phyloP scores from a whole-genome alignment of 2,329 filamentous ascomycete species.

The Aspergillus floridensis region DNA sequence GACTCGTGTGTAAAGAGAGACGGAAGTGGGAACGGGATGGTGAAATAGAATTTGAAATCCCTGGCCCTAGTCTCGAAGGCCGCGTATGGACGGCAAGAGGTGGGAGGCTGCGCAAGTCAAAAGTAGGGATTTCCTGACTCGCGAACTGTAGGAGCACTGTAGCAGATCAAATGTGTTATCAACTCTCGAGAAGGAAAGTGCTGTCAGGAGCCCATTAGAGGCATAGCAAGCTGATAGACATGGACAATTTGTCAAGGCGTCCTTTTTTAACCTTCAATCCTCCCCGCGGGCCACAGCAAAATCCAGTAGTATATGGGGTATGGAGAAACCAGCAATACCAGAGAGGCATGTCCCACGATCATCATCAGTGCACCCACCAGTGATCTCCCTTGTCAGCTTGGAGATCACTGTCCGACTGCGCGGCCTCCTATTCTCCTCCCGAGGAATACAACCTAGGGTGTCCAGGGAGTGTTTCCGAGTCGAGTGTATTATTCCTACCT shows the following conservation, averaged over 20 bases:
- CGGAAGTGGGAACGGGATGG: background rate
- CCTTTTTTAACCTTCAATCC: background rate
- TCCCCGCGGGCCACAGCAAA: background rate
- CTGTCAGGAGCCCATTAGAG: background rate
- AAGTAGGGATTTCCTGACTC: no score
- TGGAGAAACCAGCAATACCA: background rate
- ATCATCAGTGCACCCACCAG: slow-evolving; percentile 1
- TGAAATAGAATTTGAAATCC: background rate
- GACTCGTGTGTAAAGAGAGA: background rate
- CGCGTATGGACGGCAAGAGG: background rate
- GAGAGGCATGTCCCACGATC: background rate
- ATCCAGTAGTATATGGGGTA: slow-evolving; percentile 6
- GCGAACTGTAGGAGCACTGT: background rate
- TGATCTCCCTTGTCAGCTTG: slow-evolving; percentile 2
- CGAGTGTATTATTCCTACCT: background rate
- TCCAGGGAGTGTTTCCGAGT: background rate
- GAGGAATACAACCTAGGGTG: background rate
- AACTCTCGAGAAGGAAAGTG: background rate
- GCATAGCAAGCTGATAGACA: background rate
- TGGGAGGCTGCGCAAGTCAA: background rate
- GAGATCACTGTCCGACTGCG: background rate
- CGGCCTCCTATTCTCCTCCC: background rate
- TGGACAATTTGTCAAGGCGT: slow-evolving; percentile 2
- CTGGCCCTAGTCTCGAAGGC: background rate
- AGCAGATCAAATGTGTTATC: no score